phyloP scores from a whole-genome alignment of 2,329 filamentous ascomycete genomes.

The Colletotrichum graminicola region DNA sequence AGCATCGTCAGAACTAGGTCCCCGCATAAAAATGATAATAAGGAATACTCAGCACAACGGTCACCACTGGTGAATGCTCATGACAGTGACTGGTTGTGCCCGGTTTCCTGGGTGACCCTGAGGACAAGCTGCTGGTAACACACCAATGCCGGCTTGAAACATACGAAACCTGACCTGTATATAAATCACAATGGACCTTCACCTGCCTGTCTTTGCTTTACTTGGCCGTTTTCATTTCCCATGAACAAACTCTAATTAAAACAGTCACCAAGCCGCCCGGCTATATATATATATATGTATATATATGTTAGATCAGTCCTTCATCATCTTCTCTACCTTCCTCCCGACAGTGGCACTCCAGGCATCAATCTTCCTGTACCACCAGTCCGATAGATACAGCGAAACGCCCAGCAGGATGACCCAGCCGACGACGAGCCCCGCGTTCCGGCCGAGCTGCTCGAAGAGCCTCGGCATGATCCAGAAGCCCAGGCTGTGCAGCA shows the following conservation, averaged over 20 bases:
- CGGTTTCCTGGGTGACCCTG: neutral
- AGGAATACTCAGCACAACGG: neutral
- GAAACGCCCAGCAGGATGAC: slow-evolving; percentile 48
- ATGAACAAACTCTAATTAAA: neutral
- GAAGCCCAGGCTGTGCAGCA: slow-evolving; percentile 47
- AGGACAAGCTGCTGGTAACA: neutral
- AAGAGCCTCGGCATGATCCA: slow-evolving; percentile 56
- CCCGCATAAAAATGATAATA: neutral
- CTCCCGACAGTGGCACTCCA: slow-evolving; percentile 55
- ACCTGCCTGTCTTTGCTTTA: neutral
- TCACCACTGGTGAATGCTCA: neutral
- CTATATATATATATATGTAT: neutral
- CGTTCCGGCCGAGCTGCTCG: slow-evolving; percentile 49
- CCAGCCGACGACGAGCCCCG: slow-evolving; percentile 51
- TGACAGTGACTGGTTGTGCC: neutral
- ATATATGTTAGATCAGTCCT: neutral
- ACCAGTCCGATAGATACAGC: slow-evolving; percentile 52
- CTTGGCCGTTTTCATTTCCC: neutral
- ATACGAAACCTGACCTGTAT: neutral
- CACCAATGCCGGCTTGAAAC: neutral
- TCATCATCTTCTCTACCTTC: slow-evolving; percentile 51
- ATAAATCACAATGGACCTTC: neutral
- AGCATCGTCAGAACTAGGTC: slow-evolving; percentile 3
- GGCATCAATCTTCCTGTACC: slow-evolving; percentile 52
- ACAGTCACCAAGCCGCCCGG: no score